Conservation (phyloP, 78 protist genomes). For the Dictyostelium intermedium region DNA sequence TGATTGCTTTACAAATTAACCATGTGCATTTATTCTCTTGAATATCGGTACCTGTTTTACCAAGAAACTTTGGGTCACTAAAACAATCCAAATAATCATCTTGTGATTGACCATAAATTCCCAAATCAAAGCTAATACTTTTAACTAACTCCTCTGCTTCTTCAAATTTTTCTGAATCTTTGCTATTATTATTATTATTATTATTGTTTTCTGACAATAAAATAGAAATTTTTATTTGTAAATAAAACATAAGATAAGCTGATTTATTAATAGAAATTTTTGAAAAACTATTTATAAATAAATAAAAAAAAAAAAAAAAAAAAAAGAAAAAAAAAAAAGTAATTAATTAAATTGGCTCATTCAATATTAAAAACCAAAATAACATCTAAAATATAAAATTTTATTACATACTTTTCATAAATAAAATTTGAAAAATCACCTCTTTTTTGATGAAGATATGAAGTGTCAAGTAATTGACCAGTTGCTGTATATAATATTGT, state of each 20-base stretch:
- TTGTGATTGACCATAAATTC: neutral
- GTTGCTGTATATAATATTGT: neutral
- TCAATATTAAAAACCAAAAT: too few relatives aligned
- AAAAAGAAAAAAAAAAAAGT: neutral
- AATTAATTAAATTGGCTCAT: too few relatives aligned
- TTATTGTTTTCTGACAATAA: neutral
- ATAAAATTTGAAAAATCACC: slow-evolving; percentile 14
- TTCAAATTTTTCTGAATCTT: neutral
- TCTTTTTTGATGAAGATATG: neutral
- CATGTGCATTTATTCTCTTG: neutral
- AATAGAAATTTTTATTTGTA: neutral
- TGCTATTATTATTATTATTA: neutral
- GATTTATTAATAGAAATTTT: neutral
- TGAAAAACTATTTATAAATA: neutral
- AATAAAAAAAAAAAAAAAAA: neutral
- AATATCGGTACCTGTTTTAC: slow-evolving; percentile 12
- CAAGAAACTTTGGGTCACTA: neutral
- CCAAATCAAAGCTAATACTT: neutral
- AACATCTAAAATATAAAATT: too few relatives aligned
- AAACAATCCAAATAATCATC: slow-evolving; percentile 21
- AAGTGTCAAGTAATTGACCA: neutral
- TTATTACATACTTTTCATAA: neutral
- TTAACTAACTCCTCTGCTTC: neutral
- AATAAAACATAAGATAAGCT: neutral
- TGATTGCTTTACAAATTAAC: slow-evolving; percentile 7